Evolutionary conservation across 768 basidiomycete genomes (phyloP).

Genomic region (Leccinum boreale): DNA sequence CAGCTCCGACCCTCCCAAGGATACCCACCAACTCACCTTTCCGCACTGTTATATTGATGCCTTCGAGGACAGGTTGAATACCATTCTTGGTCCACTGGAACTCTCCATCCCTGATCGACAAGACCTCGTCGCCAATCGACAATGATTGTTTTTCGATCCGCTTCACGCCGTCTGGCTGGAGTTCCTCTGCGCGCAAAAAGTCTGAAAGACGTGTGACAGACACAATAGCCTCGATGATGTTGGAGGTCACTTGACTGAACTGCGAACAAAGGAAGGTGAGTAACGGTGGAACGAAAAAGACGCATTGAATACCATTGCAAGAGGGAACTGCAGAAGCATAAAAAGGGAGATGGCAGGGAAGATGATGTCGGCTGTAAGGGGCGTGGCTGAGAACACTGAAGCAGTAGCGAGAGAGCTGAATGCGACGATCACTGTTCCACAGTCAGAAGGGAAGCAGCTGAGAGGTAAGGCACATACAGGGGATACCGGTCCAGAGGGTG

Average conservation of each 20-base stretch:
- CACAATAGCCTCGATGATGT: constrained; percentile 83
- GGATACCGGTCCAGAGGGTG: constrained; percentile 68
- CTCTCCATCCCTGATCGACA: constrained; percentile 71
- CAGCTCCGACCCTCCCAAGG: constrained; percentile 86
- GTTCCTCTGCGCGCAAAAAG: constrained; percentile 76
- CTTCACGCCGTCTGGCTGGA: constrained; percentile 74
- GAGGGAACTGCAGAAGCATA: constrained; percentile 82
- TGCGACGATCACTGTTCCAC: constrained; percentile 57
- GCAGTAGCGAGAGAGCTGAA: constrained; percentile 82
- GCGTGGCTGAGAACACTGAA: constrained; percentile 54
- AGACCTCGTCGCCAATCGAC: constrained; percentile 60
- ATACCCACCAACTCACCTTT: constrained; percentile 87
- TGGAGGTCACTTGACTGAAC: constrained; percentile 72
- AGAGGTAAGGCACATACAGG: constrained; percentile 32
- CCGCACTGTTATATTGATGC: constrained; percentile 66
- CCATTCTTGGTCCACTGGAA: constrained; percentile 72
- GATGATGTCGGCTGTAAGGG: constrained; percentile 86
- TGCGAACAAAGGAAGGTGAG: constrained; percentile 23
- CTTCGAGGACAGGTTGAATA: constrained; percentile 64
- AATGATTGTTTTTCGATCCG: constrained; percentile 42
- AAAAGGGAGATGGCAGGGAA: constrained; percentile 95
- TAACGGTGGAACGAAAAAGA: neutral
- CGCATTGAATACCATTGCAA: constrained; percentile 61
- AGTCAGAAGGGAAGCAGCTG: neutral
- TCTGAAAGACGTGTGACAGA: constrained; percentile 74